A percentile compares a stretch with the other conserved stretches of the same genome.
Conservation (phyloP, 129 eudicot genomes). For the Erigeron canadensis region DNA sequence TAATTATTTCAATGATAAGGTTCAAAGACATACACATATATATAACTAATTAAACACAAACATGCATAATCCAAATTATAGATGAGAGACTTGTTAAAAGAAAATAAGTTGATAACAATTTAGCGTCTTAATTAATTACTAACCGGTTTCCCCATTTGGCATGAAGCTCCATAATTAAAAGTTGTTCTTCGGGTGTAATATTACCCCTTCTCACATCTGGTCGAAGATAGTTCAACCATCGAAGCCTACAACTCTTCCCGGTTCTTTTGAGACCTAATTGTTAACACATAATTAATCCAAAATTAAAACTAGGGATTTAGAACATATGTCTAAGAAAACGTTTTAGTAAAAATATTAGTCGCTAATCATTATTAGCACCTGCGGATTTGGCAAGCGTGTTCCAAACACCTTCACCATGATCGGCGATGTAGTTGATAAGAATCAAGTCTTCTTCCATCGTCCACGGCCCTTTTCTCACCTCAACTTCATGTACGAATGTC, state of each 20-base stretch:
- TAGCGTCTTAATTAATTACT: neutral
- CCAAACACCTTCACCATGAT: conserved; percentile 99
- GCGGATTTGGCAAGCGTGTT: conserved; percentile 84
- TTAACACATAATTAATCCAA: neutral
- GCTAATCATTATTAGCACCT: conserved; percentile 41
- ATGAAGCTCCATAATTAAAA: conserved; percentile 87
- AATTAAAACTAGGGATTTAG: neutral
- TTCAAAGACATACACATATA: no score
- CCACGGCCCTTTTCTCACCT: conserved; percentile 97
- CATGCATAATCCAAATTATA: neutral
- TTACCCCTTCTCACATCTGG: conserved; percentile 97
- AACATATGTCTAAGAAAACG: no score
- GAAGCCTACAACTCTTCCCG: conserved; percentile 89
- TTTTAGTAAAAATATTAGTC: neutral
- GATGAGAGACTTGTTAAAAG: neutral
- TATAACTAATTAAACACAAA: no score
- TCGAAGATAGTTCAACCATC: conserved; percentile 91
- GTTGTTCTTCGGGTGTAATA: conserved; percentile 86
- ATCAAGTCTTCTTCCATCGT: conserved; percentile 96
- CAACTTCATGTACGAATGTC: conserved; percentile 47
- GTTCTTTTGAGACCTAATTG: conserved; percentile 88
- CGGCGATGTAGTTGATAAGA: conserved; percentile 88
- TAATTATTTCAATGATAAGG: no score
- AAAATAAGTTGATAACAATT: neutral
- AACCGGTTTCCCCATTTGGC: conserved; percentile 97